These are phyloP conservation scores for Gracilaria domingensis DNA, from an alignment of 23 red algal genomes.

Conservation along the genomic window DNA sequence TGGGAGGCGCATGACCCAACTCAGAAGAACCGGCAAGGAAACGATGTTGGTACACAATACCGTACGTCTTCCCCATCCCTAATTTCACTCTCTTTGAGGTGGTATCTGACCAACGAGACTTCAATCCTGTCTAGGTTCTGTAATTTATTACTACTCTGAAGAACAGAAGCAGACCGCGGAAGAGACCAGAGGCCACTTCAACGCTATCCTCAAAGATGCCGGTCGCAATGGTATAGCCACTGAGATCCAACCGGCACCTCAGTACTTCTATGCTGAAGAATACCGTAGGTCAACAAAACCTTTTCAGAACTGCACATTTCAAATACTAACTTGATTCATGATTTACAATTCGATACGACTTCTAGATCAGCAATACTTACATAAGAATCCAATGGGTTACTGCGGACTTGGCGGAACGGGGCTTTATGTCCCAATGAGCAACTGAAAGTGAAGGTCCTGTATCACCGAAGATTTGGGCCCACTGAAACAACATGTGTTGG, in stretches of 20 bases:
- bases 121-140: slow-evolving; percentile 43
- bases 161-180: slow-evolving; percentile 82
- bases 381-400: slow-evolving; percentile 87
- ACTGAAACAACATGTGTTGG: not conserved
- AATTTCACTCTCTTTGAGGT: not conserved
- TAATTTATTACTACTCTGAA: slow-evolving; percentile 82
- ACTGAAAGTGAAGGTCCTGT: not conserved
- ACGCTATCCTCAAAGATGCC: slow-evolving; percentile 54
- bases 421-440: slow-evolving; percentile 52
- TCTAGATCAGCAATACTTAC: slow-evolving; percentile 93
- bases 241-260: slow-evolving; percentile 61
- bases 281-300: slow-evolving; percentile 54
- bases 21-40: slow-evolving; percentile 90
- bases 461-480: not conserved
- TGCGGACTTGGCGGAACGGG: slow-evolving; percentile 80
- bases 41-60: slow-evolving; percentile 96
- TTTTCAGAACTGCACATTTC: not conserved
- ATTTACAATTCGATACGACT: too few relatives aligned
- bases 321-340: slow-evolving; percentile 6
- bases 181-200: slow-evolving; percentile 70
- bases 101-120: not conserved
- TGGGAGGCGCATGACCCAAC: slow-evolving; percentile 89
- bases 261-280: slow-evolving; percentile 89
- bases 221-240: slow-evolving; percentile 47
- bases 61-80: slow-evolving; percentile 18